Base-by-base conservation (phyloP, 345 rosid genomes). In the Arabis alpina region DNA sequence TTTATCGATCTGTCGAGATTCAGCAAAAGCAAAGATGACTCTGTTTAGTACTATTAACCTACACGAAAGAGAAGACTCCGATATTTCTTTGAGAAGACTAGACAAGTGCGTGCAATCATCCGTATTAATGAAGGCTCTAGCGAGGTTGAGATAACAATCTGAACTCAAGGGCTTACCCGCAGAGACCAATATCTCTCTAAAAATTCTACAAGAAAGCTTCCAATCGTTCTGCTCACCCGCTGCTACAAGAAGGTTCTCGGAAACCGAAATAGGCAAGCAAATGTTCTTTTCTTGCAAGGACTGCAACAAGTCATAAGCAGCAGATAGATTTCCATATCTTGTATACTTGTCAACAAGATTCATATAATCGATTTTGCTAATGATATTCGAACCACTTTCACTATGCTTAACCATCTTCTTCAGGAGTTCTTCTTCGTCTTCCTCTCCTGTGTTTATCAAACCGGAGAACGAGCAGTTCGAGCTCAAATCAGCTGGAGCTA, bases 1-100 rank as follows among this genome's bases (percentile, higher is more conserved):
- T 66, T 87, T 88, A 24, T 83, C 76, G 30, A 75, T 58, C 85
- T 88, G 95, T 74, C 98, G 58, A 53, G 87, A 81, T 71, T 88
- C 85, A 67, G 82, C 80, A 76, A 92, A 84, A 15, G 88, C 86
- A 72, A 80, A 70, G 59, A 92, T 82, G 61, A 80, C 78, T 73
- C 89, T 82, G 68, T 92, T 92, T 4, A 87, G 40, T 36, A 88
- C 82, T 44, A 72, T 58, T 1, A 64, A 70, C 75, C 74, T 68
- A 65, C 74, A 74, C 0, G 90, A 79, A 62, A 72, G 80, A 66
- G 81, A 56, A 64, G 85, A 61, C 54, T 74, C 83, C 0, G 81
- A 62, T 10, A 88, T 71, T 66, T 87, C 83, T 63, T 79, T 80
- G 66, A 88, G 78, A 68, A 85, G 86, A 61, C 72, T 62, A 61